These are phyloP conservation scores for Powellomyces hirtus DNA, from an alignment of 192 early-diverging fungal species.

Conservation along the genomic window DNA sequence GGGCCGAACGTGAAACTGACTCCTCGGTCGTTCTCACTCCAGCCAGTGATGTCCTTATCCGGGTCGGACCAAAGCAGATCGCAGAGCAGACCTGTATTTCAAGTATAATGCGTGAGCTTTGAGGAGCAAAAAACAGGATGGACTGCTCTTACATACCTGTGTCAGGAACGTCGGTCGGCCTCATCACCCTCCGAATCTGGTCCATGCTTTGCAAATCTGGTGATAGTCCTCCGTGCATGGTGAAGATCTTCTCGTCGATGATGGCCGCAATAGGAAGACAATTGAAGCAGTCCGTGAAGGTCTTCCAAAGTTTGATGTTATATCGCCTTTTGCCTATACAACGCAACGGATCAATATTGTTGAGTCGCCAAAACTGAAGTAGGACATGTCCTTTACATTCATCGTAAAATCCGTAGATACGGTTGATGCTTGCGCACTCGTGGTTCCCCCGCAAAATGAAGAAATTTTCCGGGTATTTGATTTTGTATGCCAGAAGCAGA, in stretches of 20 bases:
- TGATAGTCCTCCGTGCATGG: slow-evolving; percentile 97
- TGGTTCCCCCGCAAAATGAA: slow-evolving; percentile 97
- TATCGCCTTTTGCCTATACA: slow-evolving; percentile 85
- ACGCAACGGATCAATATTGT: slow-evolving; percentile 2
- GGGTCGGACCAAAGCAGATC: slow-evolving; percentile 98
- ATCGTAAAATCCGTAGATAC: slow-evolving; percentile 98
- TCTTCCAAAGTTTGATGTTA: slow-evolving; percentile 99
- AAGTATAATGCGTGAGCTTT: not conserved
- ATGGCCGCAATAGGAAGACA: slow-evolving; percentile 96
- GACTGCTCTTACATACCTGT: slow-evolving; percentile 58
- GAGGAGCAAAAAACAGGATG: not conserved
- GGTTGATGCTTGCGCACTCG: slow-evolving; percentile 90
- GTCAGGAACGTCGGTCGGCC: slow-evolving; percentile 97
- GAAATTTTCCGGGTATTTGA: slow-evolving; percentile 96
- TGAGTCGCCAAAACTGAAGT: not conserved
- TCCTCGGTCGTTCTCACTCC: slow-evolving; percentile 97
- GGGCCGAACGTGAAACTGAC: slow-evolving; percentile 96
- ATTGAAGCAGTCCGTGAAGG: slow-evolving; percentile 99
- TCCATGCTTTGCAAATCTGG: slow-evolving; percentile 97
- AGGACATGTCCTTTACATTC: slow-evolving; percentile 66
- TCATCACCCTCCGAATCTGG: slow-evolving; percentile 94
- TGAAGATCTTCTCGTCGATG: slow-evolving; percentile 97
- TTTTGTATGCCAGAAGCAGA: slow-evolving; percentile 91
- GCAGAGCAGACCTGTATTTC: slow-evolving; percentile 72
- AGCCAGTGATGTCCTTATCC: slow-evolving; percentile 92